Percentiles rank a stretch among this genome's conserved stretches.
Evolutionary conservation across 2,329 filamentous ascomycete genomes (phyloP).

Genomic region (Nectriaceae sp.): DNA sequence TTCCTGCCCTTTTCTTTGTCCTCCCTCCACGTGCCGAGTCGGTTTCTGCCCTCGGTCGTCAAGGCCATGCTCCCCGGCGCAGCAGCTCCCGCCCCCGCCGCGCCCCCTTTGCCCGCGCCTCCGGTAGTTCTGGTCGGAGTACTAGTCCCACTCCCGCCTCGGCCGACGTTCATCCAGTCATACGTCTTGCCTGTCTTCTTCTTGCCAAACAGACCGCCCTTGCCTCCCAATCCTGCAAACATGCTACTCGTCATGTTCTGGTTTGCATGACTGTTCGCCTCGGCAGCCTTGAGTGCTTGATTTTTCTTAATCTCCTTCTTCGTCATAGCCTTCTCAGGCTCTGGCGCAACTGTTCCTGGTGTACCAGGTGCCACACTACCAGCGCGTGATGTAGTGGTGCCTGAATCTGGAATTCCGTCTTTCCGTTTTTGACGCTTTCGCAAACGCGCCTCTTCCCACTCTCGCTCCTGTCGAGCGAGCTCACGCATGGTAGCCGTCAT

Average conservation of each 20-base stretch:
- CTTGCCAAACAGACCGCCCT: constrained; percentile 57
- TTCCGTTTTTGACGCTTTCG: constrained; percentile 66
- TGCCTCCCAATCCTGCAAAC: constrained; percentile 66
- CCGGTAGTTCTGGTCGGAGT: constrained; percentile 46
- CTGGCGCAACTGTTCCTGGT: constrained; percentile 63
- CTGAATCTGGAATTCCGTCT: constrained; percentile 56
- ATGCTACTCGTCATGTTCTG: constrained; percentile 83
- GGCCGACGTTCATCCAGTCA: constrained; percentile 67
- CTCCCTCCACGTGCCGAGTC: constrained; percentile 76
- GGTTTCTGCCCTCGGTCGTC: constrained; percentile 60
- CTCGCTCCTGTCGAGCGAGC: constrained; percentile 65
- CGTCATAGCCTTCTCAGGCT: constrained; percentile 68
- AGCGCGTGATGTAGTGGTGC: constrained; percentile 49
- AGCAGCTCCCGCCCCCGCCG: constrained; percentile 29
- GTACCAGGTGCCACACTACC: constrained; percentile 62
- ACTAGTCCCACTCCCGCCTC: constrained; percentile 53
- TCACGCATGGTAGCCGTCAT: constrained; percentile 58
- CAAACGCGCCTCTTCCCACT: constrained; percentile 71
- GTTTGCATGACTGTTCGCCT: constrained; percentile 76
- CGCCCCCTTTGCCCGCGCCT: constrained; percentile 36
- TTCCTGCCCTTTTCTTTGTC: constrained; percentile 73
- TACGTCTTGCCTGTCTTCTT: constrained; percentile 69
- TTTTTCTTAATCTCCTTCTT: constrained; percentile 86
- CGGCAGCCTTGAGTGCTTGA: constrained; percentile 73
- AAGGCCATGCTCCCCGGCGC: constrained; percentile 41